Conservation (phyloP, 192 early-diverging fungal genomes). For the Gryganskiella cystojenkinii region DNA sequence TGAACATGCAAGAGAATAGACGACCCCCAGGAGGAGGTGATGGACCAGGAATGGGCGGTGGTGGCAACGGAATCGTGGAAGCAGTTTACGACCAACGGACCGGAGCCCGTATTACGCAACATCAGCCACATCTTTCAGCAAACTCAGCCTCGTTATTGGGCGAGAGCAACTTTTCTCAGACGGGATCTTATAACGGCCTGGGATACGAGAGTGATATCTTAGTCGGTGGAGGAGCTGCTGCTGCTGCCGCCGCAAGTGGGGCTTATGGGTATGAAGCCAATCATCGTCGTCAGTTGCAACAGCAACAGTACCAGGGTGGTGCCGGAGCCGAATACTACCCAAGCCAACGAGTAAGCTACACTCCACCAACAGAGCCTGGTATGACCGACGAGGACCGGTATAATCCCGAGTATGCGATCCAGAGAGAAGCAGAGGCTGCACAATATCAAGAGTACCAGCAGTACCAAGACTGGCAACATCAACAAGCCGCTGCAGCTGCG, state of each 20-base stretch:
- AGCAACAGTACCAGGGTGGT: conserved; percentile 5
- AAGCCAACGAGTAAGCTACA: conserved; percentile 1
- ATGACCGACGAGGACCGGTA: conserved; percentile 9
- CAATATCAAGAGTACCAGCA: neutral
- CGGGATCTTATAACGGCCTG: too few relatives aligned
- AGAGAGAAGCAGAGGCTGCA: neutral
- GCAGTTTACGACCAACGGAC: neutral
- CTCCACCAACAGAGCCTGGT: conserved; percentile 11
- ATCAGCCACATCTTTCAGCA: neutral
- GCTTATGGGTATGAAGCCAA: conserved; percentile 10
- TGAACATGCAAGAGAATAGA: conserved; percentile 9
- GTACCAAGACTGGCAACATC: neutral
- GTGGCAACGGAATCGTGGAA: neutral
- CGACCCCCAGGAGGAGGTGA: neutral
- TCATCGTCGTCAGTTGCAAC: neutral
- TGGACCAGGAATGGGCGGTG: neutral
- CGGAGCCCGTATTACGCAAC: neutral
- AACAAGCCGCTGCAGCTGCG: neutral
- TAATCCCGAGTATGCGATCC: conserved; percentile 6
- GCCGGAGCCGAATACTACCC: neutral
- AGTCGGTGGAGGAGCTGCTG: neutral
- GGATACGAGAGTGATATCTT: too few relatives aligned
- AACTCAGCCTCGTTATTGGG: too few relatives aligned
- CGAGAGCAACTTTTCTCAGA: too few relatives aligned
- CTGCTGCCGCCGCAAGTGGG: neutral